Conservation (phyloP, 768 basidiomycete genomes). For the Leccinum obscurum region DNA sequence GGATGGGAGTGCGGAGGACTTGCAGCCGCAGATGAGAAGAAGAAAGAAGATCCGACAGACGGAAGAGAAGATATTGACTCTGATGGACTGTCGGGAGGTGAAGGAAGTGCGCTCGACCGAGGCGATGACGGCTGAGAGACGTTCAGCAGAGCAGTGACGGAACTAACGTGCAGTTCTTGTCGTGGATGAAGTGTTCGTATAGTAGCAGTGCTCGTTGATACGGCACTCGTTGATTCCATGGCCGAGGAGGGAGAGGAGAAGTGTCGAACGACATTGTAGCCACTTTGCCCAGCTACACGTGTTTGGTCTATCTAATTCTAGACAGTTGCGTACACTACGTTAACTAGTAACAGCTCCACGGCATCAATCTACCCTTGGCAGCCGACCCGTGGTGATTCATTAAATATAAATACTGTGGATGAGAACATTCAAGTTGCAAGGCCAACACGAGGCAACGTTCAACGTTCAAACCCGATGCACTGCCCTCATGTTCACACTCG, state of each 20-base stretch:
- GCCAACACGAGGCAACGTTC: neutral
- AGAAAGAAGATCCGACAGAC: slow-evolving; percentile 72
- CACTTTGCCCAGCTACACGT: slow-evolving; percentile 31
- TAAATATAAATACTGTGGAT: neutral
- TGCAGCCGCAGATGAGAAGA: slow-evolving; percentile 72
- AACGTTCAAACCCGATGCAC: no score
- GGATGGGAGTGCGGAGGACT: slow-evolving; percentile 58
- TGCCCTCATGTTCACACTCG: slow-evolving; percentile 28
- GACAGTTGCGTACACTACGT: neutral
- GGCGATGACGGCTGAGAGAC: slow-evolving; percentile 49
- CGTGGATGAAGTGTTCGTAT: slow-evolving; percentile 36
- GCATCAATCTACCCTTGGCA: neutral
- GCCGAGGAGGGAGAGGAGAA: slow-evolving; percentile 6
- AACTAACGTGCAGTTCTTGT: slow-evolving; percentile 17
- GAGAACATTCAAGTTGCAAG: neutral
- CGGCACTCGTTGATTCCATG: slow-evolving; percentile 26
- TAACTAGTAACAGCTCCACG: neutral
- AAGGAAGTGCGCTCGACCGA: slow-evolving; percentile 49
- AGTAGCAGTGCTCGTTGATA: slow-evolving; percentile 40
- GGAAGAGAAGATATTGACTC: slow-evolving; percentile 70
- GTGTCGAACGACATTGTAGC: slow-evolving; percentile 5
- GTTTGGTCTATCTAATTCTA: slow-evolving; percentile 26
- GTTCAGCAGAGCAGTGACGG: slow-evolving; percentile 6
- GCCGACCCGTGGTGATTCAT: neutral
- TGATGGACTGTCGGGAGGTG: slow-evolving; percentile 62